Evolutionary conservation across 345 rosid genomes (phyloP), one percentile per base, ranked within the genome.

Genomic region (Aquilaria sinensis): DNA sequence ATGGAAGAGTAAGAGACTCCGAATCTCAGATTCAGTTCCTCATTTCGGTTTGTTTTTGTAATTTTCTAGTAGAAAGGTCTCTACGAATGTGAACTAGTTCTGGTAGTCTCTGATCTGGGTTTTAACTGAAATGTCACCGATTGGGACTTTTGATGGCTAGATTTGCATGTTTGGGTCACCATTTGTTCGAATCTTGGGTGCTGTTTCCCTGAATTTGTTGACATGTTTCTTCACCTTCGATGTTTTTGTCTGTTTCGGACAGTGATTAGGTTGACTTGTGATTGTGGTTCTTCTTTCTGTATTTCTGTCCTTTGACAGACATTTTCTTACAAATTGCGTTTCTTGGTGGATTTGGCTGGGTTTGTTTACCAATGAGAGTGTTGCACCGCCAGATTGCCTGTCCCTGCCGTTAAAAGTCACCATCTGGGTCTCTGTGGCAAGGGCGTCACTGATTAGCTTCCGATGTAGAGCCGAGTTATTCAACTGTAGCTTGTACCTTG

Each of bases 1-100:
- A 63, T 72, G 86, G 77, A 16, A 74, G 90, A 76, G 98, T 92
- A 79, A 70, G 91, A 32, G 46, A 10, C 67, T 65, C 56, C 41
- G 13, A 48, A 47, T 66, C 50, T 68, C 47, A 72, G 16, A 33
- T 51, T 31, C 51, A 48, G 41, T 13, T 1, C 54, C 57, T 66
- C 29, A 2, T 10, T 63, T 34, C 31, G 51, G 51, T 29, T 61
- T 56, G 16, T 37, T 30, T 69, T 69, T 57, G 41, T 31, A 33
- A 54, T 69, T 68, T 68, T 68, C 62, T 70, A 82, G 78, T 82
- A 77, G 81, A 81, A 57, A 57, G 64, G 67, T 51, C 51, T 29
- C 45, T 65, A 51, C 1, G 33, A 58, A 52, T 54, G 32, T 31
- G 12, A 53, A 6, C 10, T 14, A n/a, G 56, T 47, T 49, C 46